Evolutionary conservation across 179 eudicot species (phyloP).

Genomic region (Monotropa hypopitys): DNA sequence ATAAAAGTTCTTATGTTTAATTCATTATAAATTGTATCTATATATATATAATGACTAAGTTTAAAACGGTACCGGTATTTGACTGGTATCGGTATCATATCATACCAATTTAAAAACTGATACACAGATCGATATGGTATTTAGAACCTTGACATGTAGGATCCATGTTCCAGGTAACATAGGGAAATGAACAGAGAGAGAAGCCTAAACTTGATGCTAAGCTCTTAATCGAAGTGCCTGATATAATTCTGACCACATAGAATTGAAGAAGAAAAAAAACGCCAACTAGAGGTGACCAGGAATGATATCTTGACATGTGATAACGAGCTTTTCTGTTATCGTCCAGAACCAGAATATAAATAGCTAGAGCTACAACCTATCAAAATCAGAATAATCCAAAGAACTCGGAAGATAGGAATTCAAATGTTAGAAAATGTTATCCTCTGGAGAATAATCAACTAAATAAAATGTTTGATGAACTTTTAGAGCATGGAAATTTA

Average conservation of each 20-base stretch:
- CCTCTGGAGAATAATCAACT: background rate
- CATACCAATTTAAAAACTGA: too few relatives aligned
- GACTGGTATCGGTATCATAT: too few relatives aligned
- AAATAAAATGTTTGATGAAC: background rate
- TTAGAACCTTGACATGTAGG: too few relatives aligned
- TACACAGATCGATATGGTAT: too few relatives aligned
- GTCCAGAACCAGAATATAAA: conserved; percentile 48
- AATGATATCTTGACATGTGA: conserved; percentile 14
- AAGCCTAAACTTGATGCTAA: too few relatives aligned
- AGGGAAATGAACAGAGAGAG: too few relatives aligned
- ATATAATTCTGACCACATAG: background rate
- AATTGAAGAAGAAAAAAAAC: conserved; percentile 24
- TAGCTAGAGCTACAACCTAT: conserved; percentile 74
- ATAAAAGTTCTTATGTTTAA: too few relatives aligned
- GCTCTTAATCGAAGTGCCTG: too few relatives aligned
- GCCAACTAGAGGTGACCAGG: conserved; percentile 17
- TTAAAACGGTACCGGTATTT: too few relatives aligned
- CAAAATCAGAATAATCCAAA: background rate
- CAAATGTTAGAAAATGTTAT: background rate
- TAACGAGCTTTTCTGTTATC: conserved; percentile 23
- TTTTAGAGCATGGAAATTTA: background rate
- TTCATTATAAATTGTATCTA: too few relatives aligned
- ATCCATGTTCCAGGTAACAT: too few relatives aligned
- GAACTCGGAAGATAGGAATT: background rate
- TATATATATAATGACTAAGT: too few relatives aligned